These are phyloP conservation scores for Xylaria sp. DNA, from an alignment of 2,329 filamentous ascomycete species.

Conservation along the genomic window DNA sequence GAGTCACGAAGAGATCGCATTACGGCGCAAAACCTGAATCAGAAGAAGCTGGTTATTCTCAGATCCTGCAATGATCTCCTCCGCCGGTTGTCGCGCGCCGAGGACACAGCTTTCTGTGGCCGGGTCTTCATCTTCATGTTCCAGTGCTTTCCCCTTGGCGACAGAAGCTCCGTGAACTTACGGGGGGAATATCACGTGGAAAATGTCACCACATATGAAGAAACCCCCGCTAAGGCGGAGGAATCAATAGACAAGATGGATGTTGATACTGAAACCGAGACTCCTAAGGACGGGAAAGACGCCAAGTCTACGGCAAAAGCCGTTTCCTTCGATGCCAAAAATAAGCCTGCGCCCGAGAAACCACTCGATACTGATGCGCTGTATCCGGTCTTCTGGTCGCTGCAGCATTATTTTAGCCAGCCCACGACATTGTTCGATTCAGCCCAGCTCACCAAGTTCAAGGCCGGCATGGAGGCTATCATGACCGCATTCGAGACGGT, in stretches of 20 bases:
- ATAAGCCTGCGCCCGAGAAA: slow-evolving; percentile 47
- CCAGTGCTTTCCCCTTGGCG: slow-evolving; percentile 93
- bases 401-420: slow-evolving; percentile 90
- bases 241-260: slow-evolving; percentile 62
- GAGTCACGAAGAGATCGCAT: slow-evolving; percentile 91
- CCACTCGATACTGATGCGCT: slow-evolving; percentile 69
- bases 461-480: slow-evolving; percentile 70
- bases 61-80: slow-evolving; percentile 93
- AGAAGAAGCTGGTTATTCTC: slow-evolving; percentile 87
- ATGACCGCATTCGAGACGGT: slow-evolving; percentile 58
- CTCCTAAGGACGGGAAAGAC: slow-evolving; percentile 40
- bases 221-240: slow-evolving; percentile 45
- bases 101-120: slow-evolving; percentile 96
- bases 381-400: slow-evolving; percentile 91
- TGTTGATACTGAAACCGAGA: slow-evolving; percentile 56
- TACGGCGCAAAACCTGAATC: slow-evolving; percentile 76
- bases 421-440: slow-evolving; percentile 80
- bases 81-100: slow-evolving; percentile 89
- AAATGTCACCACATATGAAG: slow-evolving; percentile 86
- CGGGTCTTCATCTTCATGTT: slow-evolving; percentile 98
- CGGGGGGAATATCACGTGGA: slow-evolving; percentile 95
- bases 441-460: slow-evolving; percentile 77
- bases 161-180: slow-evolving; percentile 96
- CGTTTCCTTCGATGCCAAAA: slow-evolving; percentile 49
- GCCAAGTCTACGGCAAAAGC: slow-evolving; percentile 44